These are phyloP conservation scores for Cicer yamashitae DNA, from an alignment of 306 rosid species.

Conservation along the genomic window DNA sequence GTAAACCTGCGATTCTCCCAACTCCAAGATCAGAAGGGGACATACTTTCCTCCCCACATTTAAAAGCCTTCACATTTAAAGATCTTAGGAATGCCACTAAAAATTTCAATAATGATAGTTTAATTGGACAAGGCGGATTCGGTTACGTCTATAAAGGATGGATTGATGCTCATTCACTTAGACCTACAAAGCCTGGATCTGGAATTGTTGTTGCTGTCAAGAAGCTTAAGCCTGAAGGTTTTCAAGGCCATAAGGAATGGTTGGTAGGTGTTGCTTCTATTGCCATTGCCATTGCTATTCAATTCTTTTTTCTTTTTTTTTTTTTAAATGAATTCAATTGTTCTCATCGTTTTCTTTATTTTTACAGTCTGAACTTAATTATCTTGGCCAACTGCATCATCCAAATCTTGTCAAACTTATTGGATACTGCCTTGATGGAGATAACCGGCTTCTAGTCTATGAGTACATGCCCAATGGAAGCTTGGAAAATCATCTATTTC, in stretches of 20 bases:
- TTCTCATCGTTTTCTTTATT: conserved; percentile 34
- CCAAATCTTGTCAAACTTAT: conserved; percentile 88
- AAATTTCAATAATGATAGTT: conserved; percentile 67
- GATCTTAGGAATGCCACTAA: conserved; percentile 78
- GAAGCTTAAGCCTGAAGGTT: conserved; percentile 89
- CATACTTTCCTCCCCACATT: conserved; percentile 75
- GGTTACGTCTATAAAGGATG: conserved; percentile 85
- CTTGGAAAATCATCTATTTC: conserved; percentile 88
- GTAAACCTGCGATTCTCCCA: conserved; percentile 52
- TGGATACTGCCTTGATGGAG: conserved; percentile 87
- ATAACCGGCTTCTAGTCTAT: conserved; percentile 84
- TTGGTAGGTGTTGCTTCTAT: conserved; percentile 57
- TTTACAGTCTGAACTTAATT: conserved; percentile 82
- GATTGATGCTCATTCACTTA: conserved; percentile 59
- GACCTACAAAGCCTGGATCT: conserved; percentile 56
- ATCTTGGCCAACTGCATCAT: conserved; percentile 90
- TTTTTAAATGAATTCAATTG: neutral
- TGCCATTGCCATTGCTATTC: neutral
- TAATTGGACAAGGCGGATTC: conserved; percentile 90
- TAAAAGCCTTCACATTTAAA: conserved; percentile 70
- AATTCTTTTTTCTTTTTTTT: too few species aligned
- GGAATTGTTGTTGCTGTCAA: conserved; percentile 84
- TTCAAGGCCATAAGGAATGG: conserved; percentile 98
- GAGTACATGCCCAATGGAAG: conserved; percentile 92
- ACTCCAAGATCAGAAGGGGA: conserved; percentile 86